These are phyloP conservation scores for Nakazawaea populi DNA, from an alignment of 805 yeast genomes.

Conservation along the genomic window DNA sequence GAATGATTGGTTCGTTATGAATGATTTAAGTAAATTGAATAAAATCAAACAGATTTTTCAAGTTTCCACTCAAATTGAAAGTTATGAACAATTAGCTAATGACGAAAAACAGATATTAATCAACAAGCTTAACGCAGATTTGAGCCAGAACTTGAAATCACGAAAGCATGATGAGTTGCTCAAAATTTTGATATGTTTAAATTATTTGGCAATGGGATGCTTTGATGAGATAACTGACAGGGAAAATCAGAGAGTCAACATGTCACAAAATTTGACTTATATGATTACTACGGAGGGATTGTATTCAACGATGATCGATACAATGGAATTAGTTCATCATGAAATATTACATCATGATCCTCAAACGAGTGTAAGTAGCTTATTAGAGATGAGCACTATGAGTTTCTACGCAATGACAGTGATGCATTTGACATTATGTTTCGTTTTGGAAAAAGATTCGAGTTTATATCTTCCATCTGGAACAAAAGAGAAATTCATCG, in stretches of 20 bases:
- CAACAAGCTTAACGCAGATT: slow-evolving; percentile 12
- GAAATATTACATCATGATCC: slow-evolving; percentile 12
- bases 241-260: slow-evolving; percentile 17
- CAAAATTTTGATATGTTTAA: slow-evolving; percentile 15
- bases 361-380: slow-evolving; percentile 18
- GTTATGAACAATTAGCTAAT: not conserved
- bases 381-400: slow-evolving; percentile 6
- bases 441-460: slow-evolving; percentile 7
- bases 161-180: slow-evolving; percentile 1
- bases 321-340: not conserved
- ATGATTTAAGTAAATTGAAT: slow-evolving; percentile 22
- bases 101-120: not conserved
- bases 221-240: slow-evolving; percentile 18
- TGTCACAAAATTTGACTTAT: slow-evolving; percentile 18
- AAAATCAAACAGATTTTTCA: slow-evolving; percentile 9
- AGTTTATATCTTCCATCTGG: slow-evolving; percentile 7
- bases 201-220: slow-evolving; percentile 24
- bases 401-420: slow-evolving; percentile 24
- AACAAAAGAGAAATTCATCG: not conserved
- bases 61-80: not conserved
- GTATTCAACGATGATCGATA: not conserved
- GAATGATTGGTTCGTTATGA: slow-evolving; percentile 30
- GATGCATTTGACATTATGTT: slow-evolving; percentile 15
- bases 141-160: not conserved
- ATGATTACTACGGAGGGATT: slow-evolving; percentile 7